A percentile compares a stretch with the other conserved stretches of the same genome.
These are phyloP conservation scores for Fusarium protoensiforme DNA, from an alignment of 2,329 filamentous ascomycete genomes.

Conservation along the genomic window DNA sequence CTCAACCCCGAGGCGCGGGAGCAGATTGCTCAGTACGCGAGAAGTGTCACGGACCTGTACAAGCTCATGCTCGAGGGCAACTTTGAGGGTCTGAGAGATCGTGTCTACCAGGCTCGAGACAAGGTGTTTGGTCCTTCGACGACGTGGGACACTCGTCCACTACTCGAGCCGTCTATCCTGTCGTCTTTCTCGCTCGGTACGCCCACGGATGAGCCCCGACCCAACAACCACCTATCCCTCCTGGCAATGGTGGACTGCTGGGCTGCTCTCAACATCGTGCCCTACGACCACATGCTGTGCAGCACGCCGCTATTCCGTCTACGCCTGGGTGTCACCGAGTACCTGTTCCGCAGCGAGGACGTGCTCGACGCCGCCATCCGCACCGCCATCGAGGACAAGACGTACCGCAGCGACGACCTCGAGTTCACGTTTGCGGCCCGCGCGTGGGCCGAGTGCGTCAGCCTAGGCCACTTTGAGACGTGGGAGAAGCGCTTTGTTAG, in stretches of 20 bases:
- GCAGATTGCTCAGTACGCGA: constrained; percentile 94
- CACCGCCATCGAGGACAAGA: constrained; percentile 88
- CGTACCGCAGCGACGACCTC: constrained; percentile 93
- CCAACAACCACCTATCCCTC: constrained; percentile 93
- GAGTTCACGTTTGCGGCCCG: constrained; percentile 98
- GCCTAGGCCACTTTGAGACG: constrained; percentile 89
- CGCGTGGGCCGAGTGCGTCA: constrained; percentile 95
- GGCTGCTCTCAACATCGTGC: constrained; percentile 92
- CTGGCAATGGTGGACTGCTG: constrained; percentile 99
- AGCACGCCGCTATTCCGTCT: constrained; percentile 96
- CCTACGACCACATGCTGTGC: constrained; percentile 99
- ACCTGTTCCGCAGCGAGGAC: constrained; percentile 85
- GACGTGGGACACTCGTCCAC: constrained; percentile 69
- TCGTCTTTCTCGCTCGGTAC: constrained; percentile 89
- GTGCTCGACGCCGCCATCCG: constrained; percentile 87
- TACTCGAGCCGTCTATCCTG: constrained; percentile 85
- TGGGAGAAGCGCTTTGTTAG: constrained; percentile 92
- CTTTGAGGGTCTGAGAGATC: constrained; percentile 74
- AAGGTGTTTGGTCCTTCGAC: constrained; percentile 80
- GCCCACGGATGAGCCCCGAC: constrained; percentile 70
- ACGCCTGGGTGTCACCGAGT: constrained; percentile 97
- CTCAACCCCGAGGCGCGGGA: constrained; percentile 91
- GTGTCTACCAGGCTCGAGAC: constrained; percentile 74
- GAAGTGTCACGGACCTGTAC: constrained; percentile 92
- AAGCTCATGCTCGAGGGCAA: constrained; percentile 96